Conservation (phyloP, 2,329 filamentous ascomycete species). For the Fusarium transvaalense region DNA sequence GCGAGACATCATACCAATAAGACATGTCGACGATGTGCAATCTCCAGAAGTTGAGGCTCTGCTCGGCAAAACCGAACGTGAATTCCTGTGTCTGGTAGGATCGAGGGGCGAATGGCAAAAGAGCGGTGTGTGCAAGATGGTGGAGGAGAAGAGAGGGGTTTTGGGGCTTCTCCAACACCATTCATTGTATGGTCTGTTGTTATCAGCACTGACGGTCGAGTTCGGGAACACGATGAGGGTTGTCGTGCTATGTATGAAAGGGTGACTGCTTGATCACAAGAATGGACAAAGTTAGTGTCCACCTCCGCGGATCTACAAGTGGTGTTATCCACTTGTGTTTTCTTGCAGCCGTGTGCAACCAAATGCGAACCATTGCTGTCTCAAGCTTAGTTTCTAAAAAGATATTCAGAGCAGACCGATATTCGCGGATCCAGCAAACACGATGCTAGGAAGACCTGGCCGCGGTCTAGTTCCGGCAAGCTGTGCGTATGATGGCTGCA, state of each 20-base stretch:
- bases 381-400: conserved; percentile 9
- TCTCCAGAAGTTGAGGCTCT: conserved; percentile 41
- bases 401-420: conserved; percentile 14
- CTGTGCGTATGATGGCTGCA: conserved; percentile 30
- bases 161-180: conserved; percentile 28
- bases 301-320: conserved; percentile 36
- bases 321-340: conserved; percentile 46
- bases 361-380: conserved; percentile 11
- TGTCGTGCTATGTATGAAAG: conserved; percentile 8
- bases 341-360: conserved; percentile 41
- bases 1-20: conserved; percentile 11
- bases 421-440: conserved; percentile 16
- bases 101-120: conserved; percentile 39
- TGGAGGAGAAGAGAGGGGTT: conserved; percentile 45
- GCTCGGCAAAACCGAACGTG: conserved; percentile 20
- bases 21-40: conserved; percentile 1
- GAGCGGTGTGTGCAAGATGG: conserved; percentile 46
- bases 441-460: conserved; percentile 11
- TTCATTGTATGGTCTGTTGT: conserved; percentile 9
- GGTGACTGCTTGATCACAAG: conserved; percentile 15
- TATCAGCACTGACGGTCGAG: conserved; percentile 29
- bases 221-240: conserved; percentile 21
- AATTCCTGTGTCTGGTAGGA: conserved; percentile 5
- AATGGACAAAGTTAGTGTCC: conserved; percentile 21
- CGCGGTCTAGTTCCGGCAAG: conserved; percentile 12